Percentiles rank a stretch among this genome's conserved stretches.
Conservation (phyloP, 495 filamentous ascomycete species). For the Opeltia flavorubescens region DNA sequence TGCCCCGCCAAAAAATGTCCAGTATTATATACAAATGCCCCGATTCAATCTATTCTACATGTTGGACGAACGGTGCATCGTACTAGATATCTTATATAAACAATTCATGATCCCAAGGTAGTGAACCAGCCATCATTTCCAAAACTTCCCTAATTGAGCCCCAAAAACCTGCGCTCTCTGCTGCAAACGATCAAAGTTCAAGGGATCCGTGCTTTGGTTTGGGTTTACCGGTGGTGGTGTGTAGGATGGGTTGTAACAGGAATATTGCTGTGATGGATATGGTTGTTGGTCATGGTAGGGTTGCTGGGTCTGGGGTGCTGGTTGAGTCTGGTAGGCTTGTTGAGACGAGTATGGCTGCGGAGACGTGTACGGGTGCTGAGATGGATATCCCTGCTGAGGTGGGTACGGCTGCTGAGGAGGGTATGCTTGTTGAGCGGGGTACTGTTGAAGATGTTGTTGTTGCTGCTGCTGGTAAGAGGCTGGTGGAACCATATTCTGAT, state of each 20-base stretch:
- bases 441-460: neutral
- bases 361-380: neutral
- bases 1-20: neutral
- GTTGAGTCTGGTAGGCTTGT: neutral
- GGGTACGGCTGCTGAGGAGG: neutral
- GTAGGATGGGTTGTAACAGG: neutral
- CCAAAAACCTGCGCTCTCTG: conserved; percentile 2
- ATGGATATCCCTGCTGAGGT: neutral
- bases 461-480: neutral
- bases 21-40: neutral
- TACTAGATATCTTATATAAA: neutral
- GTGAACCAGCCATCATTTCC: neutral
- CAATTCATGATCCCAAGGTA: neutral
- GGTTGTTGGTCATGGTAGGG: neutral
- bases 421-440: neutral
- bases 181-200: conserved; percentile 3
- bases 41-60: neutral
- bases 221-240: neutral
- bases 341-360: neutral
- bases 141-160: neutral
- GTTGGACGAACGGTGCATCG: neutral
- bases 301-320: neutral
- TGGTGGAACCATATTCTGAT: neutral
- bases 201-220: neutral
- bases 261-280: neutral